A percentile compares a stretch with the other conserved stretches of the same genome.
These are phyloP conservation scores for Nigrospora oryzae DNA, from an alignment of 2,329 filamentous ascomycete genomes.

Conservation along the genomic window DNA sequence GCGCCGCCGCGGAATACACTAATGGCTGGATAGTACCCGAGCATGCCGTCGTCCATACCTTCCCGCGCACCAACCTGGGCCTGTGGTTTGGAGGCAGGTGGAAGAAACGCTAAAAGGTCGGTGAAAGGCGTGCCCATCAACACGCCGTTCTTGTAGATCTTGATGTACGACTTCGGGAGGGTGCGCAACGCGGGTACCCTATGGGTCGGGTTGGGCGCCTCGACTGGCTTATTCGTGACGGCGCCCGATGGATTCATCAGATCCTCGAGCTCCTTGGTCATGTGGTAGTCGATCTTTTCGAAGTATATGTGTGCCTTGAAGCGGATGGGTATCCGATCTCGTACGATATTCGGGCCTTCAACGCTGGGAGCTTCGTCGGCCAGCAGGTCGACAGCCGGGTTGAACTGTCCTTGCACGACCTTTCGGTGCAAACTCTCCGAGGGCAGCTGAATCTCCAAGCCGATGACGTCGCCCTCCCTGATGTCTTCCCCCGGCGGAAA, in stretches of 20 bases:
- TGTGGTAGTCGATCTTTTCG: constrained; percentile 83
- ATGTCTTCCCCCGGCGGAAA: constrained; percentile 73
- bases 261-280: constrained; percentile 82
- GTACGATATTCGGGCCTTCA: constrained; percentile 73
- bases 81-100: constrained; percentile 73
- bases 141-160: constrained; percentile 86
- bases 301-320: constrained; percentile 94
- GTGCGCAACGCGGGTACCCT: constrained; percentile 69
- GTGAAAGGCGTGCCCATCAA: constrained; percentile 82
- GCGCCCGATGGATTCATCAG: constrained; percentile 58
- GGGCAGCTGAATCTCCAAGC: constrained; percentile 79
- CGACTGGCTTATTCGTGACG: constrained; percentile 24
- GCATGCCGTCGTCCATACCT: constrained; percentile 85
- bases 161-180: constrained; percentile 77
- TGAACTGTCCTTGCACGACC: constrained; percentile 79
- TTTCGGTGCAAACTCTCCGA: constrained; percentile 80
- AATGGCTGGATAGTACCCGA: constrained; percentile 92
- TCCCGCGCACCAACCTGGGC: constrained; percentile 69
- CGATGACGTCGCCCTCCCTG: constrained; percentile 85
- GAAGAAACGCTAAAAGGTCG: constrained; percentile 81
- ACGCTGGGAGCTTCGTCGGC: constrained; percentile 48
- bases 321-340: constrained; percentile 88
- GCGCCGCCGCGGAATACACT: constrained; percentile 88
- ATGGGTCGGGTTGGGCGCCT: constrained; percentile 64
- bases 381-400: constrained; percentile 67